phyloP scores from a whole-genome alignment of 139 green algal species.

The Trebouxia sp. region DNA sequence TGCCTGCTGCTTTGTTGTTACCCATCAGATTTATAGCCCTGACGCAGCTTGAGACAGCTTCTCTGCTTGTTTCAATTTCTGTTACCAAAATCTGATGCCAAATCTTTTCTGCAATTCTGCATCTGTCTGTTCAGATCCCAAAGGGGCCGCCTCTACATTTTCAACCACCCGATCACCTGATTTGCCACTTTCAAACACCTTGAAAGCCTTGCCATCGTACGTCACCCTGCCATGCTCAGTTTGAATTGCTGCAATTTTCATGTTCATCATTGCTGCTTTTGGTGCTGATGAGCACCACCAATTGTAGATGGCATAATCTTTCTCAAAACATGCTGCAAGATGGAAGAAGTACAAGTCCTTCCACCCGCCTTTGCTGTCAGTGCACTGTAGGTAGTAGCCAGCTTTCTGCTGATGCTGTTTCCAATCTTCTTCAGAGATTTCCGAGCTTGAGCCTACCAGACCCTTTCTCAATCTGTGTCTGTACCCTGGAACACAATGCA shows the following conservation, averaged over 20 bases:
- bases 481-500: not conserved
- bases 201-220: not conserved
- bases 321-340: not conserved
- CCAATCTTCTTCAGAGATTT: not conserved
- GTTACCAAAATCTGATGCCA: not conserved
- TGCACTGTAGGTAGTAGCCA: constrained; percentile 11
- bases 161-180: not conserved
- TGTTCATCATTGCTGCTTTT: not conserved
- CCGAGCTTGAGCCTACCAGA: not conserved
- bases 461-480: not conserved
- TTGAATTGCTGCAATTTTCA: constrained; percentile 16
- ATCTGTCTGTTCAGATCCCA: not conserved
- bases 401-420: not conserved
- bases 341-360: constrained; percentile 11
- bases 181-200: not conserved
- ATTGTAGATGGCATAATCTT: constrained; percentile 9
- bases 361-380: not conserved
- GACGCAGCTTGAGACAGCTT: too few relatives aligned
- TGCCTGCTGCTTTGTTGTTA: too few relatives aligned
- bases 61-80: too few relatives aligned
- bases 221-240: constrained; percentile 1
- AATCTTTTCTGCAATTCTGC: not conserved
- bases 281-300: constrained; percentile 4
- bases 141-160: not conserved
- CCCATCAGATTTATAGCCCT: too few relatives aligned